Conservation (phyloP, 768 basidiomycete genomes). For the Phaeotremella fagi region DNA sequence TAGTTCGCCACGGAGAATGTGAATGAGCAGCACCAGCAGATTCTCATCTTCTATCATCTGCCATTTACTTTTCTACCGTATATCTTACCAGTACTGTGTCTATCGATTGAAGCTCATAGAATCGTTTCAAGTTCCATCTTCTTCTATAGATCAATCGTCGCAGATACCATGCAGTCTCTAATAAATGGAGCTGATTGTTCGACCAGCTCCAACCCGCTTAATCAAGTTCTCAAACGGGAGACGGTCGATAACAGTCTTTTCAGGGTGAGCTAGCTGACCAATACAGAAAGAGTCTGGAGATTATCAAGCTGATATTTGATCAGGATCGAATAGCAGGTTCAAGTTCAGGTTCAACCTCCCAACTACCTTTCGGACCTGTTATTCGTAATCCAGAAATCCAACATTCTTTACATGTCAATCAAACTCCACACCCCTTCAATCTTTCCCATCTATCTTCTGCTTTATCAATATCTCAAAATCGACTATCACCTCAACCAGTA, state of each 20-base stretch:
- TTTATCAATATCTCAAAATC: conserved; percentile 8
- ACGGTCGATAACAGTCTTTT: conserved; percentile 84
- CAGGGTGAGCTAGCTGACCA: conserved; percentile 55
- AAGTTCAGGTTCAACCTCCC: conserved; percentile 20
- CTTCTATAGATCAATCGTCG: no score
- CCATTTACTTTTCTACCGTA: no score
- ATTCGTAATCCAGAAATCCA: conserved; percentile 2
- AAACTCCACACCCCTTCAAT: conserved; percentile 35
- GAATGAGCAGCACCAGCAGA: no score
- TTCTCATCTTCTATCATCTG: no score
- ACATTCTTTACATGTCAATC: conserved; percentile 12
- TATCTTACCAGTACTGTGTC: no score
- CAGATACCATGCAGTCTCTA: conserved; percentile 43
- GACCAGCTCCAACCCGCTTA: conserved; percentile 73
- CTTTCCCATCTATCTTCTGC: conserved; percentile 30
- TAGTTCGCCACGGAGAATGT: no score
- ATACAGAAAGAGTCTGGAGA: no score
- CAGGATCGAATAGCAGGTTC: background rate
- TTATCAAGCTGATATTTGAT: background rate
- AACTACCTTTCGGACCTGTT: conserved; percentile 7
- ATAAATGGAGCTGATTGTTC: conserved; percentile 76
- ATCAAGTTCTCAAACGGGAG: conserved; percentile 82
- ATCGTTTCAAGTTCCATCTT: no score
- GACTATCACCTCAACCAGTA: conserved; percentile 1
- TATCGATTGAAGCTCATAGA: no score